phyloP scores from a whole-genome alignment of 169 alveolate genomes.

The Cryptosporidium sp. region DNA sequence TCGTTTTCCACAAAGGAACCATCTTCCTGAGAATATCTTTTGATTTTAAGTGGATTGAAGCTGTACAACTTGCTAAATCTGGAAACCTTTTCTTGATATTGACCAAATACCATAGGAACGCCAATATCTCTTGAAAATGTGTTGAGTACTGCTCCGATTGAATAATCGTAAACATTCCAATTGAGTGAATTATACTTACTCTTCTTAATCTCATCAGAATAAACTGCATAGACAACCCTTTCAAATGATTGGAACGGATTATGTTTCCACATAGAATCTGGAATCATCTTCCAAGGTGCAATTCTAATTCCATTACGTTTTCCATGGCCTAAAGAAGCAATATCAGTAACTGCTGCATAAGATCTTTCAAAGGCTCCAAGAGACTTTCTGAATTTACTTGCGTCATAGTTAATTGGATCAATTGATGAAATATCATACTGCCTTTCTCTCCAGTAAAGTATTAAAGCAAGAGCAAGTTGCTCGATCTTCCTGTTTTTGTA shows the following conservation, averaged over 20 bases:
- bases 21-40: conserved; percentile 7
- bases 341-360: conserved; percentile 62
- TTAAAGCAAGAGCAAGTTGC: conserved; percentile 46
- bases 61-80: conserved; percentile 13
- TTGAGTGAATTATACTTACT: conserved; percentile 30
- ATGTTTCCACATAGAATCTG: conserved; percentile 73
- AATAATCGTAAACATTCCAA: conserved; percentile 59
- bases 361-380: conserved; percentile 37
- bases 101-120: conserved; percentile 26
- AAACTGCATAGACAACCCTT: conserved; percentile 43
- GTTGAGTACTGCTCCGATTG: conserved; percentile 44
- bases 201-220: conserved; percentile 57
- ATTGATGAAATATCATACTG: conserved; percentile 60
- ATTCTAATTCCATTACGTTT: conserved; percentile 45
- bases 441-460: conserved; percentile 49
- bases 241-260: conserved; percentile 57
- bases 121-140: conserved; percentile 59
- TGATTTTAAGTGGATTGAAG: conserved; percentile 14
- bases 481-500: conserved; percentile 8
- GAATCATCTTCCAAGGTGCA: conserved; percentile 70
- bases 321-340: conserved; percentile 68
- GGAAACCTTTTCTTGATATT: conserved; percentile 42
- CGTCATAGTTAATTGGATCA: conserved; percentile 44
- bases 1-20: not conserved
- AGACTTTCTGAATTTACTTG: conserved; percentile 47